Percentiles rank a stretch among this genome's conserved stretches.
Conservation (phyloP, 2,329 filamentous ascomycete genomes). For the Neocucurbitaria cava region DNA sequence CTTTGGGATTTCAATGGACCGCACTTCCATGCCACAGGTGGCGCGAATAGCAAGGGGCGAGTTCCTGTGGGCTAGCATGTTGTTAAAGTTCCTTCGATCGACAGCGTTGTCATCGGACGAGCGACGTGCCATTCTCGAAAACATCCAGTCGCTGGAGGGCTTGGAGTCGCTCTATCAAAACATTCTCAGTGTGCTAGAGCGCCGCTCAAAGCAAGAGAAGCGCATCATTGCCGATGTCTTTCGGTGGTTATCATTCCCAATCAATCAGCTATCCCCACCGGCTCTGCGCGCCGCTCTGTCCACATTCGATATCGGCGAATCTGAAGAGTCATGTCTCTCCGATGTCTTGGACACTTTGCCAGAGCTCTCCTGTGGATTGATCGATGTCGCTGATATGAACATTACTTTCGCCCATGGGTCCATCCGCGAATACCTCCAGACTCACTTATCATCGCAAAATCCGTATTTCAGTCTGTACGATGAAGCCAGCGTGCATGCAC, state of each 20-base stretch:
- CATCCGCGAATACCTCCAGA: slow-evolving; percentile 34
- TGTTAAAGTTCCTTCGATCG: slow-evolving; percentile 34
- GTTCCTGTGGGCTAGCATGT: slow-evolving; percentile 38
- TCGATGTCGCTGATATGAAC: slow-evolving; percentile 24
- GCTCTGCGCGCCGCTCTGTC: slow-evolving; percentile 30
- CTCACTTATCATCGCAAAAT: slow-evolving; percentile 18
- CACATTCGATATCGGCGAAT: slow-evolving; percentile 6
- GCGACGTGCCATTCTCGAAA: slow-evolving; percentile 24
- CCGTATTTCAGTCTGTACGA: slow-evolving; percentile 34
- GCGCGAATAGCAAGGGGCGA: slow-evolving; percentile 28
- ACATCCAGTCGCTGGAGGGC: slow-evolving; percentile 23
- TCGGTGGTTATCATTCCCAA: slow-evolving; percentile 34
- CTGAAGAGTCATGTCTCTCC: background rate
- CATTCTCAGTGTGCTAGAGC: slow-evolving; percentile 28
- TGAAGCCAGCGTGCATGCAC: slow-evolving; percentile 32
- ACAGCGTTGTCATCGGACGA: slow-evolving; percentile 34
- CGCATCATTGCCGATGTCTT: slow-evolving; percentile 29
- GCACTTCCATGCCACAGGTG: slow-evolving; percentile 23
- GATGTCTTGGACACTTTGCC: slow-evolving; percentile 26
- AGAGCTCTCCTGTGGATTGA: slow-evolving; percentile 33
- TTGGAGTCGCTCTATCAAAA: slow-evolving; percentile 29
- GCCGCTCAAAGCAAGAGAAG: slow-evolving; percentile 25
- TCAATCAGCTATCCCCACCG: slow-evolving; percentile 26
- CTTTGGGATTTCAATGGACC: slow-evolving; percentile 38
- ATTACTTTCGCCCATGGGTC: slow-evolving; percentile 34